A percentile compares a stretch with the other conserved stretches of the same genome.
These are phyloP conservation scores for Cladosporium oxysporum DNA, from an alignment of 2,329 filamentous ascomycete genomes.

Conservation along the genomic window DNA sequence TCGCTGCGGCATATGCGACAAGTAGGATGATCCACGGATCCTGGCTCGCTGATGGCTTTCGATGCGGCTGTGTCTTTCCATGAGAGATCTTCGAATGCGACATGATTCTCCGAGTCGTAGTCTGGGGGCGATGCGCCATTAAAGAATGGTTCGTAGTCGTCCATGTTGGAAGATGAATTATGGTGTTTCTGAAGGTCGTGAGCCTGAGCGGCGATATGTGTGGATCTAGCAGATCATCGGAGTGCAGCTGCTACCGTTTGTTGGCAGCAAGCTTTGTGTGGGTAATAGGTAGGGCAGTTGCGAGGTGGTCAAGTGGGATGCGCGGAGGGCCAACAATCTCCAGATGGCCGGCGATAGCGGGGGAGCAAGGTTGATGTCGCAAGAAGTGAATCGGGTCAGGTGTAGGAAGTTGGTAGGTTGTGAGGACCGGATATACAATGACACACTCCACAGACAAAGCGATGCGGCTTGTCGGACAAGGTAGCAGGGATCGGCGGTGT, in stretches of 20 bases:
- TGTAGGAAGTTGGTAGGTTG: not conserved
- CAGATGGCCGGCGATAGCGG: not conserved
- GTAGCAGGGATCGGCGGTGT: constrained; percentile 7
- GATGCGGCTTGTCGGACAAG: not conserved
- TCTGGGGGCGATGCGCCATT: not conserved
- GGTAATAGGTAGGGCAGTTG: not conserved
- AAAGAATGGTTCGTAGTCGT: constrained; percentile 3
- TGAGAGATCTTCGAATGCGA: not conserved
- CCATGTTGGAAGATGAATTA: not conserved
- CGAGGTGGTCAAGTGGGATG: not conserved
- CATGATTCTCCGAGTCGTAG: not conserved
- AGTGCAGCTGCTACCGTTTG: not conserved
- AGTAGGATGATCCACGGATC: constrained; percentile 54
- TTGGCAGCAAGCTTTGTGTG: not conserved
- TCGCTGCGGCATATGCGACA: constrained; percentile 97
- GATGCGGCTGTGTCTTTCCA: constrained; percentile 28
- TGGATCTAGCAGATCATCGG: constrained; percentile 6
- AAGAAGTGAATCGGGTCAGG: not conserved
- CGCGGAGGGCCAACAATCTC: not conserved
- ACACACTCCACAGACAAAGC: not conserved
- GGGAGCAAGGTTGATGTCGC: not conserved
- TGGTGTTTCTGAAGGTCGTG: not conserved
- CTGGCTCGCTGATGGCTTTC: constrained; percentile 25
- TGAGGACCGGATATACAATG: not conserved
- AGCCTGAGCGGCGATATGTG: constrained; percentile 3